Evolutionary conservation across 2,329 filamentous ascomycete genomes (phyloP), one percentile per base, ranked within the genome.

Genomic region (Aphanoascus verrucosus): DNA sequence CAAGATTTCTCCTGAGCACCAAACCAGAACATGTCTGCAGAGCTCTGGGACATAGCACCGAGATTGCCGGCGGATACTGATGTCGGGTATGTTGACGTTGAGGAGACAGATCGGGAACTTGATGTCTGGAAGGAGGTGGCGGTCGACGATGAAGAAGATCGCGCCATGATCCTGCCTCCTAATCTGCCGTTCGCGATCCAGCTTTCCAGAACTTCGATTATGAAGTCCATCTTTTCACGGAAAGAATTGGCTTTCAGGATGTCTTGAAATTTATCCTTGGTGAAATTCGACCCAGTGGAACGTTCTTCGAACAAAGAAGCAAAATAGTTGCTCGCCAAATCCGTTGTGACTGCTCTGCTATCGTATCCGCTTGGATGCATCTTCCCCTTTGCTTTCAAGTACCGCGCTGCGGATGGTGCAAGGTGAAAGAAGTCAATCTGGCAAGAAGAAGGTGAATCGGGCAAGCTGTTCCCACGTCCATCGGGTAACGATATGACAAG

Each of bases 371-470:
- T 64, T 1, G 70, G 67, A 52, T 72, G 68, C 66, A 71, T 70
- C 51, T 64, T 69, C 6, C 71, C 70, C 55, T 67, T 71, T 0
- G 67, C 57, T 17, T 64, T 63, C 15, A 76, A 65, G 45, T 71
- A 70, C 5, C 67, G 65, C 9, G 74, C 72, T 3, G 74, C 73
- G 14, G 68, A 67, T 0, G 72, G 65, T 1, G 73, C 73, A 4
- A 77, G 67, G 52, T 75, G 73, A 56, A 75, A 75, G 58, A 75
- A 74, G 61, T 76, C 73, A 28, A 74, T 62, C 66, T 11, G 67
- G 67, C 2, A 70, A 65, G 34, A 43, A 2, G 40, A 31, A n/a
- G 47, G 43, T 14, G 57, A 49, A 31, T 42, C 35, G 9, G 55
- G 50, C 9, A 40, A 51, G 28, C 12, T 51, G 23, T 17, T 9